These are phyloP conservation scores for Rhododendron williamsianum DNA, from an alignment of 148 eudicot species.

Conservation along the genomic window DNA sequence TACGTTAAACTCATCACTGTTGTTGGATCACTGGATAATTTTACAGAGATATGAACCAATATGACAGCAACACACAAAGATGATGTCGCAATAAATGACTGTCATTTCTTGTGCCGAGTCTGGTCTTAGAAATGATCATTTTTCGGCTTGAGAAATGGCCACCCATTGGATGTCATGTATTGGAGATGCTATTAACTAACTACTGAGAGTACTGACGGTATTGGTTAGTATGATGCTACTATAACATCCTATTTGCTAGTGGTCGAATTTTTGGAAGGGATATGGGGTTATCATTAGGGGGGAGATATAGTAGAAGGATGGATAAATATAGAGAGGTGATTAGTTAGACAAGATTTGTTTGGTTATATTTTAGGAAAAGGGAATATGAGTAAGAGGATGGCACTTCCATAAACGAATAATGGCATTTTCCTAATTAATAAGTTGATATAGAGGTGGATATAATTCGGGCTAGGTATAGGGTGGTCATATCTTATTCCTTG, in stretches of 20 bases:
- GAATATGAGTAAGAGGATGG: no score
- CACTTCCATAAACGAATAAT: no score
- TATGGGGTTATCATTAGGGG: not conserved
- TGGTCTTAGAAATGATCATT: not conserved
- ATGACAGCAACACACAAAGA: not conserved
- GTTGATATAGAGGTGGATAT: no score
- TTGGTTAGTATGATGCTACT: not conserved
- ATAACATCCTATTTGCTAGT: not conserved
- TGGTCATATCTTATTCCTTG: no score
- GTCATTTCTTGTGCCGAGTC: not conserved
- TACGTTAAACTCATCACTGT: not conserved
- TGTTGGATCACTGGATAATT: not conserved
- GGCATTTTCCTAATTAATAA: no score
- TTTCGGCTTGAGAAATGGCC: not conserved
- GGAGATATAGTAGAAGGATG: not conserved
- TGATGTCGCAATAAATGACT: not conserved
- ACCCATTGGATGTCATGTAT: not conserved
- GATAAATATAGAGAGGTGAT: not conserved
- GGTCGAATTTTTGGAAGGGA: not conserved
- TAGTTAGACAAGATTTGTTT: not conserved
- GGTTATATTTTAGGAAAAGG: not conserved
- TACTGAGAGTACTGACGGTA: no score
- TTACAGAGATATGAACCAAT: not conserved
- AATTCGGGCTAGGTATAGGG: no score
- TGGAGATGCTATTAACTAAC: not conserved